Evolutionary conservation across 208 protist genomes (phyloP).

Genomic region (Leishmania turanica): DNA sequence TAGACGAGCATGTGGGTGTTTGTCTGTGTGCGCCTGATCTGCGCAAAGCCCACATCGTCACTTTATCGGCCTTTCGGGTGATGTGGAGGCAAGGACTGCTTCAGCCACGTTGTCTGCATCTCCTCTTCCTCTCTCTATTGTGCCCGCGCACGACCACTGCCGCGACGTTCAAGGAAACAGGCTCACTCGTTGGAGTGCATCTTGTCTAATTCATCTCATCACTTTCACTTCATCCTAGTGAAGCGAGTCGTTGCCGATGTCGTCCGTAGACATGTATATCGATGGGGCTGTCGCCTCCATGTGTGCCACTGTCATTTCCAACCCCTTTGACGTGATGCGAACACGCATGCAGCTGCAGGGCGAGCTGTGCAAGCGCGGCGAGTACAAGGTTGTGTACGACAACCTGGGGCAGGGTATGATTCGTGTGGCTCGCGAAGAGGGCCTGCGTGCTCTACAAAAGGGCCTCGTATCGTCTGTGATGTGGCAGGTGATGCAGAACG

Average conservation of each 20-base stretch:
- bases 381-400: slow-evolving; percentile 54
- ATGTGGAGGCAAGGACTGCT: neutral
- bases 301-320: slow-evolving; percentile 57
- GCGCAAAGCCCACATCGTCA: neutral
- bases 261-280: slow-evolving; percentile 47
- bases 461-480: slow-evolving; percentile 45
- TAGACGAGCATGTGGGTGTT: neutral
- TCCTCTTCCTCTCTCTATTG: neutral
- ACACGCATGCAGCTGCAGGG: slow-evolving; percentile 78
- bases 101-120: neutral
- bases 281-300: slow-evolving; percentile 56
- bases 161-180: neutral
- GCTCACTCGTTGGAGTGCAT: neutral
- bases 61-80: neutral
- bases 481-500: slow-evolving; percentile 70
- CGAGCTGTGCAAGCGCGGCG: slow-evolving; percentile 44
- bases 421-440: slow-evolving; percentile 47
- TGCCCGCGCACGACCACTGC: no score
- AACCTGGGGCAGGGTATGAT: slow-evolving; percentile 57
- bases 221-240: neutral
- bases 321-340: slow-evolving; percentile 79
- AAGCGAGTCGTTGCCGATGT: slow-evolving; percentile 18
- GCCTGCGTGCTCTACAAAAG: slow-evolving; percentile 56
- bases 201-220: neutral
- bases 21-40: neutral